These are phyloP conservation scores for Hygrophoropsis aurantiaca DNA, from an alignment of 768 basidiomycete genomes.

Conservation along the genomic window DNA sequence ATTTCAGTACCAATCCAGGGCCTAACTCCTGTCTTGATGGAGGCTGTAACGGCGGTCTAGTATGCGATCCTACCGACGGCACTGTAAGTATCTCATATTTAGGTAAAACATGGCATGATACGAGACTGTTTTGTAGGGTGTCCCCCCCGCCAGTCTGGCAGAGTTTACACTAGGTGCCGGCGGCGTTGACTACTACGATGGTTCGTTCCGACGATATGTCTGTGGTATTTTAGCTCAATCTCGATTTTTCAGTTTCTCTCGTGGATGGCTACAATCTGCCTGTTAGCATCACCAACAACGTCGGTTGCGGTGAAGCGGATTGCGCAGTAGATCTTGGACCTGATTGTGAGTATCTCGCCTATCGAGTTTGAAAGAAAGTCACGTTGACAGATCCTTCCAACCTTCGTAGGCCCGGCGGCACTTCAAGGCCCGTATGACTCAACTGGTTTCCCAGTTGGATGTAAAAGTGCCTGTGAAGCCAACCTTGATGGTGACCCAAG, in stretches of 20 bases:
- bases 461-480: slow-evolving; percentile 56
- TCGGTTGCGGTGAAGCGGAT: slow-evolving; percentile 51
- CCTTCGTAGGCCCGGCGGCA: slow-evolving; percentile 42
- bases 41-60: slow-evolving; percentile 68
- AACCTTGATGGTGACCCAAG: slow-evolving; percentile 33
- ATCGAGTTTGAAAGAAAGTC: neutral
- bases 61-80: slow-evolving; percentile 51
- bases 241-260: slow-evolving; percentile 52
- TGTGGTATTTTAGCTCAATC: too few species aligned
- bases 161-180: slow-evolving; percentile 60
- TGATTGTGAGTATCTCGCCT: slow-evolving; percentile 39
- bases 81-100: slow-evolving; percentile 39
- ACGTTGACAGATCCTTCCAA: neutral
- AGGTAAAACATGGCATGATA: neutral
- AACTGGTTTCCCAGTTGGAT: slow-evolving; percentile 56
- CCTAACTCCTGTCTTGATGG: slow-evolving; percentile 60
- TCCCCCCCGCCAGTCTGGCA: slow-evolving; percentile 69
- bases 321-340: slow-evolving; percentile 65
- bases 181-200: slow-evolving; percentile 58
- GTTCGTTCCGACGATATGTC: too few species aligned
- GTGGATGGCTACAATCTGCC: slow-evolving; percentile 71
- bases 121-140: slow-evolving; percentile 40
- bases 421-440: slow-evolving; percentile 55
- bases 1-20: slow-evolving; percentile 54
- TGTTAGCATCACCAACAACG: slow-evolving; percentile 53